Base-by-base conservation (phyloP, 192 early-diverging fungal genomes). In the Backusella circina region DNA sequence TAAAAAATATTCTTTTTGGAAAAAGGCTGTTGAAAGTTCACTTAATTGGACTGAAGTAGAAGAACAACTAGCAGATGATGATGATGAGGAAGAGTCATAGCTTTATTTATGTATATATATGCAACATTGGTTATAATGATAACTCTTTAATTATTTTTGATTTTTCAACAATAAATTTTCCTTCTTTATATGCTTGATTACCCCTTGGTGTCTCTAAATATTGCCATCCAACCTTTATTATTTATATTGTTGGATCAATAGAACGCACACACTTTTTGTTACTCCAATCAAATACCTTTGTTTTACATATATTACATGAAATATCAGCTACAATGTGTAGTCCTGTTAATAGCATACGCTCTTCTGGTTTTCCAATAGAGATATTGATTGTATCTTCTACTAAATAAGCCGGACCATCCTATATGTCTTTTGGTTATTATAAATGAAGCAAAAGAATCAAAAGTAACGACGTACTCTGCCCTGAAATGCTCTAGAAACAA, bases 21-120 rank as follows among this genome's bases (percentile, higher is more conserved):
- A 92, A 75, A 91, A 90, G 81, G 94, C 94, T 18, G 89, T 95
- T 44, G 84, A 92, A 68, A 88, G 85, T 75, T 90, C 86, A 65
- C 83, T 90, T 65, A 84, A 83, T 78, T 94, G 91, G 87, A 83
- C 84, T 39, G 41, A 75, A 54, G 79, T 76, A 0, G 61, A 32
- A 5, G 37, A 65, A 32, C 7, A 68, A 23, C 23, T 61, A 23
- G 54, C 54, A 61, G 54, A 36, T 15, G 26, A 47, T 26, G 54
- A 28, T 10, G n/a, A 26, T 26, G 54, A 57, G 0, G 54, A 61
- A 12, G 21, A 61, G 54, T 23, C 10, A 61, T 47, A 47, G 39
- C 10, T 61, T 68, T 33, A 16, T 70, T 72, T 54, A 54, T 72
- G 31, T 10, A 35, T 54, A 21, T 26, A 33, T 44, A 67, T 35